Percentiles rank a stretch among this genome's conserved stretches.
Conservation (phyloP, 2,329 filamentous ascomycete species). For the Juglanconis oblonga region DNA sequence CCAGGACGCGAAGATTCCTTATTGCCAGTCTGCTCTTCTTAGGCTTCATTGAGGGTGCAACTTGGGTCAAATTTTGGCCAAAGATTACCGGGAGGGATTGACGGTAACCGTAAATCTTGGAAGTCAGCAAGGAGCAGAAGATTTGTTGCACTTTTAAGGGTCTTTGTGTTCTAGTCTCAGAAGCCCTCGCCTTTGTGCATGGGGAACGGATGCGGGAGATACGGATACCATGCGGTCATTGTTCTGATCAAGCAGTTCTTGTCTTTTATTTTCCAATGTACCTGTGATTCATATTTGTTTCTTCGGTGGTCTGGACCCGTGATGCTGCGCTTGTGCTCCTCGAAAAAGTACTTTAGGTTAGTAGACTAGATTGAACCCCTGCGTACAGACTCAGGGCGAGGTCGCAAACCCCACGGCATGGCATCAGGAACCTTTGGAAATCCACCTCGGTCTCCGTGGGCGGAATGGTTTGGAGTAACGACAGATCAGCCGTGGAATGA, state of each 20-base stretch:
- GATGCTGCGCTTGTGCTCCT: too few relatives aligned
- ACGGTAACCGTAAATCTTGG: not conserved
- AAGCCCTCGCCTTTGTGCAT: not conserved
- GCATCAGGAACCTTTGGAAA: not conserved
- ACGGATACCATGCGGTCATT: not conserved
- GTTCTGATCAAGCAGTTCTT: not conserved
- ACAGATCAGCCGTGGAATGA: not conserved
- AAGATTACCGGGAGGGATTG: slow-evolving; percentile 20
- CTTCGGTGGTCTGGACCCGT: too few relatives aligned
- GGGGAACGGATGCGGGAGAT: not conserved
- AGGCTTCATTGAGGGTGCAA: slow-evolving; percentile 18
- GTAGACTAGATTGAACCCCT: too few relatives aligned
- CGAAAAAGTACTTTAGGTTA: too few relatives aligned
- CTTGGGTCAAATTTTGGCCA: slow-evolving; percentile 24
- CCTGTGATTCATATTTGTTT: too few relatives aligned
- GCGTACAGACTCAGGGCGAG: too few relatives aligned
- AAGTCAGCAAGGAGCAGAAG: not conserved
- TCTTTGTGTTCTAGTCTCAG: too few relatives aligned
- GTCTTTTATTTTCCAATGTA: too few relatives aligned
- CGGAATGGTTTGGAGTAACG: not conserved
- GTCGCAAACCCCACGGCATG: not conserved
- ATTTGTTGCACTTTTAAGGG: not conserved
- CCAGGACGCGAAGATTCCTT: slow-evolving; percentile 19
- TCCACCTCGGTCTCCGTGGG: not conserved
- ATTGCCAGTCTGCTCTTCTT: slow-evolving; percentile 17